Conservation (phyloP, 2,329 filamentous ascomycete genomes). For the Clonostachys rhizophaga region DNA sequence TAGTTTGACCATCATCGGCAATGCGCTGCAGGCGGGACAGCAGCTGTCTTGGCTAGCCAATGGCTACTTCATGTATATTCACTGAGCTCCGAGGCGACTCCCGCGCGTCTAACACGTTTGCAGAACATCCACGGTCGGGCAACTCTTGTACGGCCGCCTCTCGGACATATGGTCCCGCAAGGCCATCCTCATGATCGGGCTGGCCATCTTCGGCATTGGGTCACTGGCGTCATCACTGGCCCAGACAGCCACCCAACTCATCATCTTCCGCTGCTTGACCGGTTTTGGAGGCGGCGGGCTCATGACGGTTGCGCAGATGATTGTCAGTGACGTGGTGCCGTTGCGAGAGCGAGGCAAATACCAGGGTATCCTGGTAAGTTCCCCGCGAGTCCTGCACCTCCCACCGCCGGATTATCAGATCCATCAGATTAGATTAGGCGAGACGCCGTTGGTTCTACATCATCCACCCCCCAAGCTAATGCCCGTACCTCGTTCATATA, state of each 20-base stretch:
- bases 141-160: conserved; percentile 39
- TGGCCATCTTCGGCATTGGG: conserved; percentile 47
- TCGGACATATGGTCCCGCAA: conserved; percentile 57
- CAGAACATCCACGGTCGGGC: conserved; percentile 38
- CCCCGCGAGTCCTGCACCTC: not conserved
- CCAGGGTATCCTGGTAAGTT: conserved; percentile 52
- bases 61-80: conserved; percentile 48
- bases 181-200: conserved; percentile 42
- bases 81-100: not conserved
- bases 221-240: conserved; percentile 36
- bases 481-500: conserved; percentile 2
- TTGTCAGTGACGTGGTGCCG: conserved; percentile 68
- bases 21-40: conserved; percentile 39
- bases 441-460: too few species aligned
- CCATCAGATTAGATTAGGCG: not conserved
- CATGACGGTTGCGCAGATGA: conserved; percentile 63
- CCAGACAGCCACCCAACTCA: conserved; percentile 30
- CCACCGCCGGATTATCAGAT: not conserved
- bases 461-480: too few species aligned
- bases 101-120: not conserved
- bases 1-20: conserved; percentile 49
- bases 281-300: conserved; percentile 67
- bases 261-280: conserved; percentile 32
- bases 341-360: conserved; percentile 67
- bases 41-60: conserved; percentile 50